Conservation (phyloP, 140 eudicot genomes). For the Stevia rebaudiana region DNA sequence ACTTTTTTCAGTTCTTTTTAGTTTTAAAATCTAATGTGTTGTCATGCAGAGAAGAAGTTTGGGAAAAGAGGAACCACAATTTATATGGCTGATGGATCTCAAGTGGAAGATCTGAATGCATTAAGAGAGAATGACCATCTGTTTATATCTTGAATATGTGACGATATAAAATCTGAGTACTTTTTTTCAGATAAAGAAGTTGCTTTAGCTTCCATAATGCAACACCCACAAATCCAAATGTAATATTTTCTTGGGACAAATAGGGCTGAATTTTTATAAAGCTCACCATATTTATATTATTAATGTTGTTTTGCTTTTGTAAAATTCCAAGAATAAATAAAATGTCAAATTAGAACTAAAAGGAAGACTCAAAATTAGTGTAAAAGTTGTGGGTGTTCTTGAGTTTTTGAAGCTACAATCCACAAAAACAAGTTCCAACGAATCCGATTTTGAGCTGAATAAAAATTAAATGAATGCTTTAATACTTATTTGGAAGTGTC, state of each 20-base stretch:
- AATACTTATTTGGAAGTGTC: slow-evolving; percentile 1
- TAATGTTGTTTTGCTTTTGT: background rate
- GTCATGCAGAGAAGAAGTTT: slow-evolving; percentile 64
- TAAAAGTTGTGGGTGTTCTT: background rate
- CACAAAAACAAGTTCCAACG: background rate
- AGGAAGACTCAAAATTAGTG: background rate
- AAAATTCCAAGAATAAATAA: background rate
- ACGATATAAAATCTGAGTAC: background rate
- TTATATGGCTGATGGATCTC: slow-evolving; percentile 72
- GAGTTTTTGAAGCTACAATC: background rate
- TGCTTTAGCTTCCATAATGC: slow-evolving; percentile 15
- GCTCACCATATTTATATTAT: background rate
- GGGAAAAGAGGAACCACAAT: slow-evolving; percentile 60
- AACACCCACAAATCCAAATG: slow-evolving; percentile 3
- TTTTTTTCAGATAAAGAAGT: slow-evolving; percentile 11
- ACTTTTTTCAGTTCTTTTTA: slow-evolving; percentile 1
- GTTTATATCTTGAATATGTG: slow-evolving; percentile 41
- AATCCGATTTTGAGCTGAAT: background rate
- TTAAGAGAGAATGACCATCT: slow-evolving; percentile 80
- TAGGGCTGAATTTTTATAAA: background rate
- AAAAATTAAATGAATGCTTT: background rate
- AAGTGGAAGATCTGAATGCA: slow-evolving; percentile 72
- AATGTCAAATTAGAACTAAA: background rate
- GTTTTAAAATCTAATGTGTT: slow-evolving; percentile 19
- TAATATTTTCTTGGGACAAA: background rate